Base-by-base conservation (phyloP, 2,329 filamentous ascomycete species). In the Ophiostoma fasciatum region DNA sequence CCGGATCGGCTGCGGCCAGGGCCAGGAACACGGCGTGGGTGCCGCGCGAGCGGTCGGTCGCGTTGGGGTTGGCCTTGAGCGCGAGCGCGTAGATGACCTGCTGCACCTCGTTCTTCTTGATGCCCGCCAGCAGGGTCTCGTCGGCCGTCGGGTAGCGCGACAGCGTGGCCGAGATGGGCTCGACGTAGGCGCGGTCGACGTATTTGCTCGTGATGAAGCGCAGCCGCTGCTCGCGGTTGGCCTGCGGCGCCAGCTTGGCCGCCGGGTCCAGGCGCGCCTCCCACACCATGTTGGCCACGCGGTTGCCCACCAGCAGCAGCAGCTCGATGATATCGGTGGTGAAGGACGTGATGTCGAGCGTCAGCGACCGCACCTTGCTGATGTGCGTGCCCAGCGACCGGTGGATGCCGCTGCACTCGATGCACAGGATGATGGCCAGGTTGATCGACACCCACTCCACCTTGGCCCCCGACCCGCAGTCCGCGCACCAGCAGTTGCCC, bases 371-470 rank as follows among this genome's bases (percentile, higher is more conserved):
- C 28, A 98, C 76, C 61, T 98, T 98, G 57, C 85, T 94, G 51
- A 98, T 94, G 56, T 98, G 90, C 2, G 90, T 98, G 11, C 90
- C 90, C 4, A 98, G 68, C 1, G 88, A 96, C 28, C 90, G 77
- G 57, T 98, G 90, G 42, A 98, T 94, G 44, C 90, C 90, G 53
- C 87, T 94, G 59, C 90, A 98, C 57, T 98, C 88, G 53, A 94
- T 94, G 60, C 90, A 98, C 15, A 98, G 70, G 36, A 98, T 78
- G 41, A 98, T 94, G 31, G 83, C 90, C 5, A 98, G 68, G 50
- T 98, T 98, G 59, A 98, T 94, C 0, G 90, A 96, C 20, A 96
- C 90, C 90, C 90, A 98, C 57, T 98, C 90, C 17, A 94, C 87
- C 61, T 94, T 96, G 51, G 77, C 73, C 23, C 81, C 79, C 7